Base-by-base conservation (phyloP, 495 filamentous ascomycete genomes). In the Neurospora tetraspora region DNA sequence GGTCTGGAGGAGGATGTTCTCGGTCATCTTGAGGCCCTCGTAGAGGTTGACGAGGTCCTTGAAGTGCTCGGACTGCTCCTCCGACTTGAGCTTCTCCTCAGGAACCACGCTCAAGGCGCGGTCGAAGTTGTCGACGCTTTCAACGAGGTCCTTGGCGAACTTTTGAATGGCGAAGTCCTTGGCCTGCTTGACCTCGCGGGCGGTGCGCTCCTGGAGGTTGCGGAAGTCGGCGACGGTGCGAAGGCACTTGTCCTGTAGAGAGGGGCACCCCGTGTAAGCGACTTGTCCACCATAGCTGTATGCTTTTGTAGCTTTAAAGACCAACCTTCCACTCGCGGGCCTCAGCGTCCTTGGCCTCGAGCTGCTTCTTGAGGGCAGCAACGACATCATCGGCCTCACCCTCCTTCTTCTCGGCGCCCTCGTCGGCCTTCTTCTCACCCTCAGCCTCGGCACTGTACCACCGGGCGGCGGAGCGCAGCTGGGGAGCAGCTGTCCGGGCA, bases 81-180 rank as follows among this genome's bases (percentile, higher is more conserved):
- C 80, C 5, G 86, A 77, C 23, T 80, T 82, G 74, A 96, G 87
- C 81, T 91, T 91, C 36, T 92, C 91, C 59, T 87, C 78, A 53
- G 93, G 90, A 70, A 98, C 96, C 71, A 89, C 91, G 69, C 84
- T 76, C 45, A 99, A 88, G 68, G 96, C 96, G 73, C 94, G 93
- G 82, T 99, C 96, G 70, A 99, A 90, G 86, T 98, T 99, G 85
- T 99, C 96, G 80, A 99, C 90, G 78, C 87, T 90, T 77, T 98
- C 96, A 70, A 99, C 87, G 47, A 99, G 90, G 83, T 99, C 96
- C 80, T 91, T 90, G 78, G 95, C 93, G 83, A 99, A 99, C 71
- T 90, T 88, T 81, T 97, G 93, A 80, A 99, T 94, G 72, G 96
- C 96, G 77, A 95, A 99, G 84, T 96, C 93, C 74, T 90, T 91